Evolutionary conservation across 75 land plant species (phyloP).

Genomic region (Cunninghamia lanceolata): DNA sequence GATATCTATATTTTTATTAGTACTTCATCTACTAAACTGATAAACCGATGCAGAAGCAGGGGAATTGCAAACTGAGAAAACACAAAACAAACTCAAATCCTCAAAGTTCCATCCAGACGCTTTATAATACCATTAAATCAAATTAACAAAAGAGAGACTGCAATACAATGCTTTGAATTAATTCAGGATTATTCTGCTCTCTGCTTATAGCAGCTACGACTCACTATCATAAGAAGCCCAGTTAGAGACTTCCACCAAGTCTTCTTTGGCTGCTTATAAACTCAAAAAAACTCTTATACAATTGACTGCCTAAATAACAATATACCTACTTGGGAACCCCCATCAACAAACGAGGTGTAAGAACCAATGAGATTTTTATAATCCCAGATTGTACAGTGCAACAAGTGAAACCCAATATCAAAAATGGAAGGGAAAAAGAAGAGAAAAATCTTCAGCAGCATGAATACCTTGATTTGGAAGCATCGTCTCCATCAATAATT

Average conservation of each 20-base stretch:
- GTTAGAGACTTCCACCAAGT: not conserved
- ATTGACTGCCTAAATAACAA: not conserved
- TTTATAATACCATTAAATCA: not conserved
- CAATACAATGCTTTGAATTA: not conserved
- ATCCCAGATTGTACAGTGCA: not conserved
- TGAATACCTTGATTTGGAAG: slow-evolving; percentile 11
- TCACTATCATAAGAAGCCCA: not conserved
- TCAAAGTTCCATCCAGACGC: not conserved
- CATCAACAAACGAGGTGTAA: not conserved
- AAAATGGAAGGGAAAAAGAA: not conserved
- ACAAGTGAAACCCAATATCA: not conserved
- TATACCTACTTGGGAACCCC: not conserved
- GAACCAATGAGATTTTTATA: not conserved
- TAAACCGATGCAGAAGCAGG: not conserved
- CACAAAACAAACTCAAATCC: not conserved
- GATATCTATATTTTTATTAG: no score
- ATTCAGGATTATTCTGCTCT: not conserved
- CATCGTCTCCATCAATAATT: slow-evolving; percentile 17
- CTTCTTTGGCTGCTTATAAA: slow-evolving; percentile 2
- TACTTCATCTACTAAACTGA: no score
- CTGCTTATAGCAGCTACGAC: slow-evolving; percentile 1
- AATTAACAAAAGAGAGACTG: not conserved
- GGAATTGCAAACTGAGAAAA: not conserved
- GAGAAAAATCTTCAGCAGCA: not conserved
- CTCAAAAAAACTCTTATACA: not conserved